Base-by-base conservation (phyloP, 2,329 filamentous ascomycete genomes). In the Pseudocercospora fijiensis region DNA sequence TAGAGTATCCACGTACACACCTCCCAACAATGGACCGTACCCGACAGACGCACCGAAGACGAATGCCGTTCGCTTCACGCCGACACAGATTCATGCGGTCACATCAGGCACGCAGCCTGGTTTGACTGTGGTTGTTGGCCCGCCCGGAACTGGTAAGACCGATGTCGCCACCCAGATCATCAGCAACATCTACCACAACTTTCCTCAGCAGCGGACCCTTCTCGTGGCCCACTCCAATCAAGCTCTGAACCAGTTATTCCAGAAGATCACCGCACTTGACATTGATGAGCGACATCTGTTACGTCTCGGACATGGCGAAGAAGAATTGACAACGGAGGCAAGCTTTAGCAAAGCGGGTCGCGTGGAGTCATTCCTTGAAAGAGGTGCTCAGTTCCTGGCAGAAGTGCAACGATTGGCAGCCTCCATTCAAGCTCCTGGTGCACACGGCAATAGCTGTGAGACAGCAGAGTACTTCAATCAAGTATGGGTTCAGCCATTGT, bases 141-240 rank as follows among this genome's bases (percentile, higher is more conserved):
- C 95, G 60, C 95, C 95, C 7, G 95, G 95, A 60, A 99, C 95
- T 6, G 95, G 96, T 67, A 99, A 99, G 81, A 99, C 95, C n/a
- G 95, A 99, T 78, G 95, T 99, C 59, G 93, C 92, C 55, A 97
- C 94, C 4, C 95, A 99, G 77, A 96, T 98, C 75, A 99, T 99
- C 79, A 97, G 91, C 81, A 97, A 98, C 76, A 90, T 99, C 71
- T 99, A 99, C 75, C 94, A 98, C 81, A 96, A 98, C 78, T 99
- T 97, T 75, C 93, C 95, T 7, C 84, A 89, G 67, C 92, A 99
- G 77, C 90, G 92, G 71, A 99, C 95, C 0, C 81, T 99, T 18
- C 86, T 99, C 45, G 87, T 99, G 67, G 95, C 95, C 4, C 95
- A 99, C 77, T 98, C 94, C 78, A 99, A 99, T 74, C 96, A 99